A percentile compares a stretch with the other conserved stretches of the same genome.
Evolutionary conservation across 164 flowering plant genomes (phyloP).

Genomic region (Chimonanthus praecox): DNA sequence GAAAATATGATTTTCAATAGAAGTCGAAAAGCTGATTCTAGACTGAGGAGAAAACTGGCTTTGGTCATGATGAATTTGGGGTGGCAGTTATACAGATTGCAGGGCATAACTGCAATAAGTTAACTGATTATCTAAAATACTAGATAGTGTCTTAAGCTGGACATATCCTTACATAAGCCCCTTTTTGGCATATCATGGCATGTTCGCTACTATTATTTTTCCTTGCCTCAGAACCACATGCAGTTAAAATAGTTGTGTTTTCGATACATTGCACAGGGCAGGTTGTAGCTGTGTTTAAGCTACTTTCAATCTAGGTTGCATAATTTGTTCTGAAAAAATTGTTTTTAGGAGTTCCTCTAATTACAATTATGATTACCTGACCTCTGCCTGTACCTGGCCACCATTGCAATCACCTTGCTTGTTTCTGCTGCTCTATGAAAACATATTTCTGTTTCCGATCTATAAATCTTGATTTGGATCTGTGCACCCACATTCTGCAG

Average conservation of each 20-base stretch:
- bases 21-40: no score
- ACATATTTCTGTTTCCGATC: neutral
- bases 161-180: no score
- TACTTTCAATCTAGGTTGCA: no score
- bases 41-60: no score
- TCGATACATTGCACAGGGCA: neutral
- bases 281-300: neutral
- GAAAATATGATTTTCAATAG: no score
- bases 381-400: neutral
- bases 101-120: neutral
- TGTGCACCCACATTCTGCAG: conserved; percentile 30
- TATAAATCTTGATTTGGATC: conserved; percentile 2
- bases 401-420: neutral
- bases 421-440: neutral
- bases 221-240: neutral
- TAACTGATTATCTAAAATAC: no score
- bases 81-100: neutral
- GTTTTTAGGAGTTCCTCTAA: neutral
- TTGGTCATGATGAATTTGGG: neutral
- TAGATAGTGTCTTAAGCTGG: no score
- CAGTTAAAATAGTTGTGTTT: neutral
- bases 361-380: no score
- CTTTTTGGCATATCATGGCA: no score
- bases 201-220: no score
- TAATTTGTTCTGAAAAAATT: neutral